These are phyloP conservation scores for Jackrogersella multiformis DNA, from an alignment of 495 filamentous ascomycete species.

Conservation along the genomic window DNA sequence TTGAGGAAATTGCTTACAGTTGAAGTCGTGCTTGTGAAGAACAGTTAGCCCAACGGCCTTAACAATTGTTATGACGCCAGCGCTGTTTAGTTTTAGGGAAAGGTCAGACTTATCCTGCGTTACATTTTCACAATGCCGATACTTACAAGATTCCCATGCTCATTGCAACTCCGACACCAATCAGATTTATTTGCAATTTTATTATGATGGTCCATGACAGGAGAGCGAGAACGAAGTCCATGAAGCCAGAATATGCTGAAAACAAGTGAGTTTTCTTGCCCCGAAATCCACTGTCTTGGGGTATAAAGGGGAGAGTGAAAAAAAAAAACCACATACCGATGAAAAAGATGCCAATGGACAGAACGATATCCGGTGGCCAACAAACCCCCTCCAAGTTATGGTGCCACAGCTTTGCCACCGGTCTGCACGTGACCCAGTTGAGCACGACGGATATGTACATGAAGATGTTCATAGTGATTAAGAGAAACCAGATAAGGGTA, in stretches of 20 bases:
- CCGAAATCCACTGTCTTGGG: not conserved
- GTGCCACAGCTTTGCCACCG: conserved; percentile 38
- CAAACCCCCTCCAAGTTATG: conserved; percentile 30
- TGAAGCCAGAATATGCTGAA: conserved; percentile 47
- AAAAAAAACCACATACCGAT: conserved; percentile 29
- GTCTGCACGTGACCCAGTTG: conserved; percentile 41
- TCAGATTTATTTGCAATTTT: conserved; percentile 42
- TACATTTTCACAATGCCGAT: not conserved
- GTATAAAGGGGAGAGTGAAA: not conserved
- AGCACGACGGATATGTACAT: conserved; percentile 31
- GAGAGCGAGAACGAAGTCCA: conserved; percentile 40
- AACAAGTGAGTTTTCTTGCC: not conserved
- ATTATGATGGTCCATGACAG: conserved; percentile 48
- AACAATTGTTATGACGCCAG: conserved; percentile 43
- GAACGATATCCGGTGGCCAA: conserved; percentile 28
- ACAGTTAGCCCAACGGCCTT: conserved; percentile 37
- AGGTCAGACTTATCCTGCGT: not conserved
- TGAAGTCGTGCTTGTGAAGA: conserved; percentile 37
- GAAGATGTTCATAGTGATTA: conserved; percentile 43
- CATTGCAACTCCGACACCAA: conserved; percentile 45
- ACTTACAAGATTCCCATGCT: conserved; percentile 47
- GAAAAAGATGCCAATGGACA: conserved; percentile 22
- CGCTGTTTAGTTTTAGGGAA: conserved; percentile 26
- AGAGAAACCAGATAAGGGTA: conserved; percentile 39
- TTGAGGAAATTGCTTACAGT: conserved; percentile 31